Percentiles rank a stretch among this genome's conserved stretches.
Evolutionary conservation across 2,329 filamentous ascomycete species (phyloP).

Genomic region (Podosphaera xanthii): DNA sequence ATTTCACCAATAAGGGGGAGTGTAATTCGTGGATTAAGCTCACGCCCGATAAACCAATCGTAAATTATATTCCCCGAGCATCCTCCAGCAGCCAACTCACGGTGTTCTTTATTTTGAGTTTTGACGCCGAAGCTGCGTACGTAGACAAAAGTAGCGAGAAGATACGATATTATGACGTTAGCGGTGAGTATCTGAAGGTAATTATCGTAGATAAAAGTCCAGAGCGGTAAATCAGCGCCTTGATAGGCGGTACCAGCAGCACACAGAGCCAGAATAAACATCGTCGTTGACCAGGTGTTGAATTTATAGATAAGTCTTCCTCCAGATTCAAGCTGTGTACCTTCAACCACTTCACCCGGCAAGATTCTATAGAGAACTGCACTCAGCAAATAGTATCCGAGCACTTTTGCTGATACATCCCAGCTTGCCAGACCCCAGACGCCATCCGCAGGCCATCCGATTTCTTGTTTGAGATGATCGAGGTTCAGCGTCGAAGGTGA

Average conservation of each 20-base stretch:
- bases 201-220: slow-evolving; percentile 85
- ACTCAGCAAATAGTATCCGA: slow-evolving; percentile 60
- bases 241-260: slow-evolving; percentile 53
- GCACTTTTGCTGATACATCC: slow-evolving; percentile 42
- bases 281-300: slow-evolving; percentile 53
- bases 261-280: slow-evolving; percentile 47
- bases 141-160: slow-evolving; percentile 59
- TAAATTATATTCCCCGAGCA: slow-evolving; percentile 70
- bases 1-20: slow-evolving; percentile 64
- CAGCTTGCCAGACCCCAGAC: slow-evolving; percentile 46
- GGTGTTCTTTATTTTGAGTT: slow-evolving; percentile 44
- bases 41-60: slow-evolving; percentile 91
- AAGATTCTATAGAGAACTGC: slow-evolving; percentile 53
- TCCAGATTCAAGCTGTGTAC: slow-evolving; percentile 45
- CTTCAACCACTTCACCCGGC: slow-evolving; percentile 49
- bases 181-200: slow-evolving; percentile 67
- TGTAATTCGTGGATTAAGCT: slow-evolving; percentile 70
- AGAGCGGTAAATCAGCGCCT: slow-evolving; percentile 65
- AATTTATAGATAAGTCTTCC: slow-evolving; percentile 64
- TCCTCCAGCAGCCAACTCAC: slow-evolving; percentile 64
- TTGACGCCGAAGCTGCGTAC: slow-evolving; percentile 62
- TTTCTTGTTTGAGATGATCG: slow-evolving; percentile 51
- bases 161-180: slow-evolving; percentile 55
- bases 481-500: slow-evolving; percentile 48
- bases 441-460: slow-evolving; percentile 58